Evolutionary conservation across 2,329 filamentous ascomycete species (phyloP).

Genomic region (Pseudomassariella vexata): DNA sequence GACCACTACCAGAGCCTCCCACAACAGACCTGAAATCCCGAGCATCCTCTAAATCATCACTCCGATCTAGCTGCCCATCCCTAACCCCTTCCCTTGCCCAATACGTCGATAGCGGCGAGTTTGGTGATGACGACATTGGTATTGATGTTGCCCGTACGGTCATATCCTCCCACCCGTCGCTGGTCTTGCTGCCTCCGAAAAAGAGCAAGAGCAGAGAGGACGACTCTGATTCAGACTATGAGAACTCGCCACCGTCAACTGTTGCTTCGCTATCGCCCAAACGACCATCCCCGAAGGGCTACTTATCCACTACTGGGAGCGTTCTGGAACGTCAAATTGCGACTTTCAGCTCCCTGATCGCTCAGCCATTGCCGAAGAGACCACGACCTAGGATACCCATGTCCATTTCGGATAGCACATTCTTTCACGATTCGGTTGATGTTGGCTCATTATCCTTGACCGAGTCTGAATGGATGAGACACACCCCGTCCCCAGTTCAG

Average conservation of each 20-base stretch:
- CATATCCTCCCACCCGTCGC: slow-evolving; percentile 19
- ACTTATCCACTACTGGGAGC: slow-evolving; percentile 24
- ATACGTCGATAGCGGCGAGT: slow-evolving; percentile 25
- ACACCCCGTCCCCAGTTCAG: slow-evolving; percentile 19
- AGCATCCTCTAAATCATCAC: slow-evolving; percentile 19
- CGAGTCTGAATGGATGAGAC: slow-evolving; percentile 25
- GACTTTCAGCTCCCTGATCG: slow-evolving; percentile 17
- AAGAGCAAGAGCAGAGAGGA: slow-evolving; percentile 11
- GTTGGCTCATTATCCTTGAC: slow-evolving; percentile 14
- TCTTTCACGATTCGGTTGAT: slow-evolving; percentile 5
- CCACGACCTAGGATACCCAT: slow-evolving; percentile 7
- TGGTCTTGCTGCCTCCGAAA: slow-evolving; percentile 17
- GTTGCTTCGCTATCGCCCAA: slow-evolving; percentile 15
- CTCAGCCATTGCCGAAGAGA: slow-evolving; percentile 12
- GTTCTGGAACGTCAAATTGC: slow-evolving; percentile 22
- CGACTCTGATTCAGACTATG: slow-evolving; percentile 22
- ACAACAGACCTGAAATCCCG: slow-evolving; percentile 13
- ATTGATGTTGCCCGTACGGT: slow-evolving; percentile 20
- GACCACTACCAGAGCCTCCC: slow-evolving; percentile 23
- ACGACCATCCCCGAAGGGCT: slow-evolving; percentile 20
- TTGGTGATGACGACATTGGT: slow-evolving; percentile 22
- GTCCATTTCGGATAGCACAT: slow-evolving; percentile 7
- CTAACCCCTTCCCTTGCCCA: slow-evolving; percentile 24
- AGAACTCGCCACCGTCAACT: slow-evolving; percentile 18
- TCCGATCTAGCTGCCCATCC: slow-evolving; percentile 23